Evolutionary conservation across 2,329 filamentous ascomycete genomes (phyloP).

Genomic region (Fusarium succisae): DNA sequence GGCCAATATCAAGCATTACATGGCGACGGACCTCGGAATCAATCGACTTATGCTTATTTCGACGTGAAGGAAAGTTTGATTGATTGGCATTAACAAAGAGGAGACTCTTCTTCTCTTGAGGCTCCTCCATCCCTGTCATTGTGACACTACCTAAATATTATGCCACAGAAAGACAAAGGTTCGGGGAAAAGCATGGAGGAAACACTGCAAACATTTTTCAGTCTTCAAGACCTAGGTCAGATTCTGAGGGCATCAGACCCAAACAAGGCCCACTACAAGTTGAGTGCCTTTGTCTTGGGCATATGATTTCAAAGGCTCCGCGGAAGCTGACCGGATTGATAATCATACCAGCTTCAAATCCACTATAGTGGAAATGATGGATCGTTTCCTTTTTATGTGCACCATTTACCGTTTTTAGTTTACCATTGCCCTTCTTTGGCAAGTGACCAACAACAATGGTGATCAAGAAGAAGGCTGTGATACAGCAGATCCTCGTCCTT

Average conservation of each 20-base stretch:
- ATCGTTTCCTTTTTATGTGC: neutral
- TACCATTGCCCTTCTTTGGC: neutral
- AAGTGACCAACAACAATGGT: neutral
- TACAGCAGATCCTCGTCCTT: neutral
- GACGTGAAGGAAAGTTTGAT: neutral
- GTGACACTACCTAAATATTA: neutral
- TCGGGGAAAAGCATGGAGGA: neutral
- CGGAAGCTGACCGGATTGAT: constrained; percentile 10
- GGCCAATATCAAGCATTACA: constrained; percentile 9
- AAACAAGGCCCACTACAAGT: neutral
- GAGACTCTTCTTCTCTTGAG: neutral
- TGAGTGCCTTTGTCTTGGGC: neutral
- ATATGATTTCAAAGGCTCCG: constrained; percentile 1
- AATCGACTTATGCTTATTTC: neutral
- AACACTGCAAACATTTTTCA: neutral
- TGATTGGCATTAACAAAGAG: neutral
- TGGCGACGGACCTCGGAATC: constrained; percentile 1
- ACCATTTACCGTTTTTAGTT: neutral
- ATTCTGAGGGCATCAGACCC: neutral
- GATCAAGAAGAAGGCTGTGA: neutral
- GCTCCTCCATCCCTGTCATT: neutral
- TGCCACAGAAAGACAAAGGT: neutral
- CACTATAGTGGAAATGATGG: neutral
- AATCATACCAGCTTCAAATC: neutral
- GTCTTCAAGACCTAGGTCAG: neutral